These are phyloP conservation scores for Cercospora sp. DNA, from an alignment of 2,329 filamentous ascomycete species.

Conservation along the genomic window DNA sequence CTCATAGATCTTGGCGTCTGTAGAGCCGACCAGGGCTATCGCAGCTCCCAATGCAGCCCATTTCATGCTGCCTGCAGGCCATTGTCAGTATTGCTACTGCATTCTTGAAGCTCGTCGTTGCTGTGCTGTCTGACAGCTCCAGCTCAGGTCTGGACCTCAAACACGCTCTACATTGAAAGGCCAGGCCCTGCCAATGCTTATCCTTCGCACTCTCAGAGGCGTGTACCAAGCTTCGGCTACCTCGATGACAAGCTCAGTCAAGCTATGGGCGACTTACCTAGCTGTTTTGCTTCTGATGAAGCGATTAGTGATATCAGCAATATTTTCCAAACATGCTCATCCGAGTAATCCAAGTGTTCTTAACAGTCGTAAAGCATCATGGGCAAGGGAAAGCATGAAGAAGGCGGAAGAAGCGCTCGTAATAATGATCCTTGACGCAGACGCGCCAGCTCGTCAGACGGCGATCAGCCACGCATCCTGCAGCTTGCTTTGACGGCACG, in stretches of 20 bases:
- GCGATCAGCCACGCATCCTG: conserved; percentile 3
- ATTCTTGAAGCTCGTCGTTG: background rate
- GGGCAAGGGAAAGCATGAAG: background rate
- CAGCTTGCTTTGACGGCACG: background rate
- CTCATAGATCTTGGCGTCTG: conserved; percentile 40
- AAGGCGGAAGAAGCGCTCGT: background rate
- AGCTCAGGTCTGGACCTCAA: background rate
- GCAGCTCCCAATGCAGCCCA: background rate
- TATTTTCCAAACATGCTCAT: background rate
- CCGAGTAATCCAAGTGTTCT: background rate
- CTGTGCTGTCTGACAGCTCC: background rate
- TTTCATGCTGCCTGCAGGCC: background rate
- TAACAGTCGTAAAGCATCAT: background rate
- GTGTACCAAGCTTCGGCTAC: conserved; percentile 9
- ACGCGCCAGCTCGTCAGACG: background rate
- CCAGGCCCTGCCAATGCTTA: background rate
- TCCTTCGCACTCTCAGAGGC: background rate
- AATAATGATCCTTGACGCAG: conserved; percentile 7
- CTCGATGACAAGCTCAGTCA: conserved; percentile 2
- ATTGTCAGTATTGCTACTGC: background rate
- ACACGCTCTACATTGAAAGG: background rate
- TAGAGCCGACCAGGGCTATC: background rate
- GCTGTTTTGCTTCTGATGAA: background rate
- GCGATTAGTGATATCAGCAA: background rate
- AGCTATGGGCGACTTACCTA: conserved; percentile 1